These are phyloP conservation scores for Aureobasidium leucospermi DNA, from an alignment of 2,329 filamentous ascomycete genomes.

Conservation along the genomic window DNA sequence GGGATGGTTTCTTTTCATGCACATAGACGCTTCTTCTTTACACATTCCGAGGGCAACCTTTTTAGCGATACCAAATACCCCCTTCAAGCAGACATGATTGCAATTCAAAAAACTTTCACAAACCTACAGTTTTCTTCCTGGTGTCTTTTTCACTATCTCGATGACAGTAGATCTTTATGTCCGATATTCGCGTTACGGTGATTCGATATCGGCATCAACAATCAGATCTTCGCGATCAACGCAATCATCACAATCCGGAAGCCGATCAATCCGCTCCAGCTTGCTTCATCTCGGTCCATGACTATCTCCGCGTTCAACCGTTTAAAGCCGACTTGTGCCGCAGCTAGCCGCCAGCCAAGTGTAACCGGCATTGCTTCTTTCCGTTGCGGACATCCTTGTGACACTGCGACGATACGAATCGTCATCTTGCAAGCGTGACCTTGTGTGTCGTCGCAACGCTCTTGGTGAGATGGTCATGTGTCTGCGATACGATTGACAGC, in stretches of 20 bases:
- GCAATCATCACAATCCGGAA: not conserved
- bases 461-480: too few relatives aligned
- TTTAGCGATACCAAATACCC: not conserved
- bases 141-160: not conserved
- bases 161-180: not conserved
- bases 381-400: not conserved
- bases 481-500: too few relatives aligned
- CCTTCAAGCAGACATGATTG: not conserved
- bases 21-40: constrained; percentile 1
- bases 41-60: not conserved
- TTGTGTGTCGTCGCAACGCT: too few relatives aligned
- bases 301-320: not conserved
- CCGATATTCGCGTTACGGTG: not conserved
- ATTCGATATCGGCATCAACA: not conserved
- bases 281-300: not conserved
- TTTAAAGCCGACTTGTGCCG: not conserved
- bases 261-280: not conserved
- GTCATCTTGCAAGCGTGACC: not conserved
- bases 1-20: not conserved
- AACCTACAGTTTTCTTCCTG: too few relatives aligned
- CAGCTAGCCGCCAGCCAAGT: not conserved
- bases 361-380: not conserved
- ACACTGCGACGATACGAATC: not conserved
- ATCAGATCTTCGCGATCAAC: not conserved
- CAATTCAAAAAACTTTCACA: not conserved